Percentiles rank a stretch among this genome's conserved stretches.
These are phyloP conservation scores for Aspergillus panamensis DNA, from an alignment of 495 filamentous ascomycete species.

Conservation along the genomic window DNA sequence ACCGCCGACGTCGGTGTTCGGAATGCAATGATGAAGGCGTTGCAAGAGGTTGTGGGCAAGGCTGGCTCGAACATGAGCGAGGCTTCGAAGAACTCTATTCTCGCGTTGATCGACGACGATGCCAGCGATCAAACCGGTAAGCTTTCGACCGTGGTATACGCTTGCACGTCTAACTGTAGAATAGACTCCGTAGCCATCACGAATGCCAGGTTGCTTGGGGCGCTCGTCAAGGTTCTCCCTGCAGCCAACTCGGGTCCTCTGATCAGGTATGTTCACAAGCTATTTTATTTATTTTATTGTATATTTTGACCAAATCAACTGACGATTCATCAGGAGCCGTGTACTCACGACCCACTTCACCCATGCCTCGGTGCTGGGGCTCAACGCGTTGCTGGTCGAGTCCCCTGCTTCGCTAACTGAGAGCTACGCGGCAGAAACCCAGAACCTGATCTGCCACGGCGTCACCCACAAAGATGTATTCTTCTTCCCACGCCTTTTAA, in stretches of 20 bases:
- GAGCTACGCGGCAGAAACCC: constrained; percentile 65
- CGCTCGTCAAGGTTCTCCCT: constrained; percentile 78
- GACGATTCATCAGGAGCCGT: constrained; percentile 47
- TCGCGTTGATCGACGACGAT: constrained; percentile 84
- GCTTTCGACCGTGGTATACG: not conserved
- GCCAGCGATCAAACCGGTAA: constrained; percentile 65
- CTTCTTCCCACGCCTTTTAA: not conserved
- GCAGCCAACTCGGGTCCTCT: constrained; percentile 59
- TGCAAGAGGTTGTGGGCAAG: constrained; percentile 95
- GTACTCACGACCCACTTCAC: constrained; percentile 69
- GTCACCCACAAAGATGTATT: constrained; percentile 69
- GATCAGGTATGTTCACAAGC: constrained; percentile 64
- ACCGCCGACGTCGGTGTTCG: constrained; percentile 83
- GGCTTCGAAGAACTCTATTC: constrained; percentile 71
- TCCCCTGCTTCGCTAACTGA: constrained; percentile 64
- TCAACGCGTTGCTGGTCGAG: constrained; percentile 85
- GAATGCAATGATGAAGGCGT: constrained; percentile 94
- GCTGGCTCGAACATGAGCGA: constrained; percentile 94
- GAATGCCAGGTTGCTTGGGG: constrained; percentile 82
- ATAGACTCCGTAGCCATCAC: constrained; percentile 74
- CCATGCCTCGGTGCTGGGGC: constrained; percentile 66
- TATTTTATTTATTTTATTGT: not conserved
- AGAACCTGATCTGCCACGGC: constrained; percentile 73
- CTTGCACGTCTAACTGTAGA: not conserved
- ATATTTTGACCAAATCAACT: constrained; percentile 10